Percentiles rank a stretch among this genome's conserved stretches.
Conservation (phyloP, 164 flowering plant species). For the Stephania japonica region DNA sequence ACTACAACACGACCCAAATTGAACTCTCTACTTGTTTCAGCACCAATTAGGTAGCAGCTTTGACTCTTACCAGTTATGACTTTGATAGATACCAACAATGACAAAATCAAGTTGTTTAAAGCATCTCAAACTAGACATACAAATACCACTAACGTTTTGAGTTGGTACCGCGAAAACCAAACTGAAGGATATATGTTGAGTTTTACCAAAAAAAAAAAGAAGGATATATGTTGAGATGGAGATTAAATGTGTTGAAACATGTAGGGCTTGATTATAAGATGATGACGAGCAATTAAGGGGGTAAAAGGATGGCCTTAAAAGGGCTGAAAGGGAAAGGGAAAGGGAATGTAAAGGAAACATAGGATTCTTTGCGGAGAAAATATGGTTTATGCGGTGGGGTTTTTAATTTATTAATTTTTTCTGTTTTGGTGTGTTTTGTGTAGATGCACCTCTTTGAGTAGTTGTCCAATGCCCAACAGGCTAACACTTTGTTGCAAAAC, state of each 20-base stretch:
- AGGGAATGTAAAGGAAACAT: slow-evolving; percentile 40
- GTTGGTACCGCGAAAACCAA: too few species aligned
- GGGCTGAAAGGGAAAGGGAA: slow-evolving; percentile 49
- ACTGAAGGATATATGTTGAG: too few species aligned
- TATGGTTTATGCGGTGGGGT: slow-evolving; percentile 32
- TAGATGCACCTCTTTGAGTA: background rate
- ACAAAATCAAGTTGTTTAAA: too few species aligned
- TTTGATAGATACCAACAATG: too few species aligned
- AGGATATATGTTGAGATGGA: too few species aligned
- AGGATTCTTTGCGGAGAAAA: slow-evolving; percentile 50
- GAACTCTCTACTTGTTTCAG: too few species aligned
- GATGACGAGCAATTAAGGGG: slow-evolving; percentile 17
- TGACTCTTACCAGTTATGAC: too few species aligned
- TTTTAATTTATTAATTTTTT: slow-evolving; percentile 30
- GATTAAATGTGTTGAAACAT: background rate
- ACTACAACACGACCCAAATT: too few species aligned
- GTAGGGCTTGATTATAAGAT: slow-evolving; percentile 1
- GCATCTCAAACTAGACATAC: too few species aligned
- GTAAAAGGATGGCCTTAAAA: slow-evolving; percentile 35
- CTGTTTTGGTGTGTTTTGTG: background rate
- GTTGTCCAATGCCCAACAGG: slow-evolving; percentile 11
- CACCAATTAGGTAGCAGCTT: too few species aligned
- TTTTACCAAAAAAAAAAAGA: too few species aligned
- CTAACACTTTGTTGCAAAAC: slow-evolving; percentile 62
- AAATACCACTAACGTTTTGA: too few species aligned